Evolutionary conservation across 2,329 filamentous ascomycete species (phyloP), one percentile per base, ranked within the genome.

Genomic region (Calonectria hongkongensis): DNA sequence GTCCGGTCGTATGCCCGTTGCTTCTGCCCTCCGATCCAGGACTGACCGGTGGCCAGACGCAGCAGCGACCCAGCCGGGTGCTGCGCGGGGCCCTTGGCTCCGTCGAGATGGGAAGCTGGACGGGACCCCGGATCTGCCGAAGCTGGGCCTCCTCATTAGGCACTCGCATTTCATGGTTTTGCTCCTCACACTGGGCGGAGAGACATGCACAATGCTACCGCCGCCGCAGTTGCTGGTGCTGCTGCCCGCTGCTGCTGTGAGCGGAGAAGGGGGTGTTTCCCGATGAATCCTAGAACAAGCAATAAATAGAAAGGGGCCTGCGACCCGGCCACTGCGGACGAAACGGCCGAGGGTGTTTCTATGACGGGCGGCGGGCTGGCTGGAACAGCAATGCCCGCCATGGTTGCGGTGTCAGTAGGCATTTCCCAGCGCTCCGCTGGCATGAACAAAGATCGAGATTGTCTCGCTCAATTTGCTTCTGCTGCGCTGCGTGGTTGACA

Each of bases 121-220:
- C 45, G 58, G 50, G 68, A 66, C 65, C 69, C 70, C 70, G 60
- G 66, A 64, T 68, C 66, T 67, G 62, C 66, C 50, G 69, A 69
- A 71, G 65, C 54, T 71, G 70, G 68, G 70, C 70, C 70, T 54
- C 48, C 50, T 67, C 64, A 50, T 50, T 47, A 66, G 47, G 63
- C 64, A 9, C 39, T 60, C 33, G 4, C 30, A 33, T 10, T 56
- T 56, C 58, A 33, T 33, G n/a, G 25, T 15, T 18, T 39, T 41
- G n/a, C 54, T 41, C 25, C 51, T 76, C 78, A 70, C 76, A 79
- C 76, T 76, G 74, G 78, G 78, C 75, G 78, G 76, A 72, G 77
- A 72, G 75, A 71, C 71, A 67, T 74, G 64, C 68, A 73, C 70
- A 51, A 43, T 66, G 69, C 33, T 54, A 47, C 62, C 30, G 50